A percentile compares a stretch with the other conserved stretches of the same genome.
These are phyloP conservation scores for Warburgia ugandensis DNA, from an alignment of 164 flowering plant species.

Conservation along the genomic window DNA sequence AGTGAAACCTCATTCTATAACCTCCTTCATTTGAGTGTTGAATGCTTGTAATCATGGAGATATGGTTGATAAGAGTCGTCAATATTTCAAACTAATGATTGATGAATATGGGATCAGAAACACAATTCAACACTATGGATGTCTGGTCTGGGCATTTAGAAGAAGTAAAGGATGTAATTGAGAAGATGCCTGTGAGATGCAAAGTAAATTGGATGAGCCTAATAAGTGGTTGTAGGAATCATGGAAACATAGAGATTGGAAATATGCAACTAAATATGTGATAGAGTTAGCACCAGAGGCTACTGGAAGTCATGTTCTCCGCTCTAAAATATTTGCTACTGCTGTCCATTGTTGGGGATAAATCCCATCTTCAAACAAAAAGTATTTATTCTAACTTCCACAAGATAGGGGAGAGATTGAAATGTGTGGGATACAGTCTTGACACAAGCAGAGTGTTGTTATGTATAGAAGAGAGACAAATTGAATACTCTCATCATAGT, in stretches of 20 bases:
- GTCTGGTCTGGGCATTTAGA: slow-evolving; percentile 17
- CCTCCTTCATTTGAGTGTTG: slow-evolving; percentile 16
- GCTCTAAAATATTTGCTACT: slow-evolving; percentile 17
- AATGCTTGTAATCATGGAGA: slow-evolving; percentile 19
- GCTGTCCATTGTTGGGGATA: slow-evolving; percentile 13
- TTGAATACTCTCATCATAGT: slow-evolving; percentile 15
- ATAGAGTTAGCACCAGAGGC: slow-evolving; percentile 14
- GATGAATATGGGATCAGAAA: slow-evolving; percentile 11
- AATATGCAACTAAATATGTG: slow-evolving; percentile 11
- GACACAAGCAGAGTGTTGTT: slow-evolving; percentile 15
- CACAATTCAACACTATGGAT: slow-evolving; percentile 19
- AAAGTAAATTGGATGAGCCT: slow-evolving; percentile 15
- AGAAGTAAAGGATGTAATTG: slow-evolving; percentile 16
- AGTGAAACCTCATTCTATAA: slow-evolving; percentile 13
- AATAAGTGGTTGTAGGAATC: slow-evolving; percentile 13
- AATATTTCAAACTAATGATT: slow-evolving; percentile 11
- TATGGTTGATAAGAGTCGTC: slow-evolving; percentile 7
- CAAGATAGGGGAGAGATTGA: slow-evolving; percentile 18
- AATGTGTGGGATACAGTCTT: slow-evolving; percentile 12
- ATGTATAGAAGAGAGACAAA: slow-evolving; percentile 15
- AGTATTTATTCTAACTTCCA: slow-evolving; percentile 17
- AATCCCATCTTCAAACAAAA: slow-evolving; percentile 10
- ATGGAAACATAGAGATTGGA: slow-evolving; percentile 12
- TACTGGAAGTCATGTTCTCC: slow-evolving; percentile 14
- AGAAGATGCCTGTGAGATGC: slow-evolving; percentile 13